A percentile compares a stretch with the other conserved stretches of the same genome.
phyloP scores from a whole-genome alignment of 148 eudicot genomes.

The Amaranthus hypochondriacus region DNA sequence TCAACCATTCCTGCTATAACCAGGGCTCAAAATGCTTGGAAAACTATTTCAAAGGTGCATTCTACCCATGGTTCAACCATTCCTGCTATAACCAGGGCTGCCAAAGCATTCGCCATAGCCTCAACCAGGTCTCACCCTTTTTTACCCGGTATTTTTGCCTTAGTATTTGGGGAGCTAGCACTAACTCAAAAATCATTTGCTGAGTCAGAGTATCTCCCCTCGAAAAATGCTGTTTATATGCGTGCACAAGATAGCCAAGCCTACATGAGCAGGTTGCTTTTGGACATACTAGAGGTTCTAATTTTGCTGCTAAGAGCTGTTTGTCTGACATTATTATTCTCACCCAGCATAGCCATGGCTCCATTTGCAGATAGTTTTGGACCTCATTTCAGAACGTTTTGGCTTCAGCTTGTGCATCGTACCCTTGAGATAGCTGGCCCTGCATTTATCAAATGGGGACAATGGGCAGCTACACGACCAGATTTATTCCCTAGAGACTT shows the following conservation, averaged over 20 bases:
- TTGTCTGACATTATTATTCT: slow-evolving; percentile 62
- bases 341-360: slow-evolving; percentile 80
- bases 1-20: slow-evolving; percentile 27
- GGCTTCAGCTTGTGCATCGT: slow-evolving; percentile 77
- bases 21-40: too few relatives aligned
- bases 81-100: slow-evolving; percentile 29
- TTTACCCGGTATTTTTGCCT: slow-evolving; percentile 62
- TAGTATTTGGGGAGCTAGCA: slow-evolving; percentile 52
- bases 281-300: slow-evolving; percentile 50
- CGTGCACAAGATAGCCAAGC: slow-evolving; percentile 73
- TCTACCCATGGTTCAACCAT: too few relatives aligned
- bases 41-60: too few relatives aligned
- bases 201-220: slow-evolving; percentile 47
- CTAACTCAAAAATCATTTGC: slow-evolving; percentile 38
- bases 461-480: slow-evolving; percentile 99
- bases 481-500: slow-evolving; percentile 83
- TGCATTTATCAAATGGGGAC: slow-evolving; percentile 98
- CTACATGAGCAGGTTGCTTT: slow-evolving; percentile 39
- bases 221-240: slow-evolving; percentile 43
- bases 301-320: slow-evolving; percentile 66
- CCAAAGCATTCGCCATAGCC: slow-evolving; percentile 78
- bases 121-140: slow-evolving; percentile 61
- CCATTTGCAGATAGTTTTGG: slow-evolving; percentile 87
- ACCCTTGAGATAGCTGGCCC: slow-evolving; percentile 92
- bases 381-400: slow-evolving; percentile 46